Percentiles rank a stretch among this genome's conserved stretches.
These are phyloP conservation scores for Calonectria pseudoturangicola DNA, from an alignment of 2,329 filamentous ascomycete genomes.

Conservation along the genomic window DNA sequence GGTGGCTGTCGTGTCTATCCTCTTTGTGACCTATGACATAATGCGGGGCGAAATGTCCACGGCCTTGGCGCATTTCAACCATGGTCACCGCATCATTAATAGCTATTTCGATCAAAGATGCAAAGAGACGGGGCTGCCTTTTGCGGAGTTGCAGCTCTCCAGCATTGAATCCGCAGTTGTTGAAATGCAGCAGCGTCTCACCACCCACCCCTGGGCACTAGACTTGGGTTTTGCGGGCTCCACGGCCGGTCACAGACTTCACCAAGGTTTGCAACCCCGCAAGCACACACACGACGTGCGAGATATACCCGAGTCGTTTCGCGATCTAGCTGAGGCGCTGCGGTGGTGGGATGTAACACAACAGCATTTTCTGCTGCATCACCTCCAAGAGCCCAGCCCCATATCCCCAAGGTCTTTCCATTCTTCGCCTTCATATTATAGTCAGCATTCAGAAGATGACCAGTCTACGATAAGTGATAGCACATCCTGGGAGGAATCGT, in stretches of 20 bases:
- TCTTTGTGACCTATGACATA: constrained; percentile 51
- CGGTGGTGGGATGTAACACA: constrained; percentile 49
- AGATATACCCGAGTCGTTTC: constrained; percentile 46
- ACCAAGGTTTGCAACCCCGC: constrained; percentile 23
- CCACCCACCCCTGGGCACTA: constrained; percentile 48
- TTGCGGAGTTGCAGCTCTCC: constrained; percentile 40
- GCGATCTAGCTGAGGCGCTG: constrained; percentile 42
- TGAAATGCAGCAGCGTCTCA: constrained; percentile 50
- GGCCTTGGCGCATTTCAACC: constrained; percentile 46
- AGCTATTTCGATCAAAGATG: constrained; percentile 45
- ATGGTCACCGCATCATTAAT: constrained; percentile 45
- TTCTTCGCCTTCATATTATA: background rate
- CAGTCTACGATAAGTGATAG: background rate
- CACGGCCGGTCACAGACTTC: constrained; percentile 17
- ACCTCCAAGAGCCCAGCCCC: background rate
- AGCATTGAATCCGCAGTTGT: constrained; percentile 44
- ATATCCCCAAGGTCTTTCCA: background rate
- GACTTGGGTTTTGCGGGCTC: constrained; percentile 38
- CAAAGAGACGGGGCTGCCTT: constrained; percentile 38
- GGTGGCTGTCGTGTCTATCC: constrained; percentile 47
- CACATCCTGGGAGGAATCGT: constrained; percentile 38
- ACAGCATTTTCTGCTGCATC: constrained; percentile 43
- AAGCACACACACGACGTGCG: constrained; percentile 38
- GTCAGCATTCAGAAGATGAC: background rate
- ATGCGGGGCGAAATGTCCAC: constrained; percentile 45